Percentiles rank a stretch among this genome's conserved stretches.
Conservation (phyloP, 257 asterid genomes). For the Voacanga thouarsii region DNA sequence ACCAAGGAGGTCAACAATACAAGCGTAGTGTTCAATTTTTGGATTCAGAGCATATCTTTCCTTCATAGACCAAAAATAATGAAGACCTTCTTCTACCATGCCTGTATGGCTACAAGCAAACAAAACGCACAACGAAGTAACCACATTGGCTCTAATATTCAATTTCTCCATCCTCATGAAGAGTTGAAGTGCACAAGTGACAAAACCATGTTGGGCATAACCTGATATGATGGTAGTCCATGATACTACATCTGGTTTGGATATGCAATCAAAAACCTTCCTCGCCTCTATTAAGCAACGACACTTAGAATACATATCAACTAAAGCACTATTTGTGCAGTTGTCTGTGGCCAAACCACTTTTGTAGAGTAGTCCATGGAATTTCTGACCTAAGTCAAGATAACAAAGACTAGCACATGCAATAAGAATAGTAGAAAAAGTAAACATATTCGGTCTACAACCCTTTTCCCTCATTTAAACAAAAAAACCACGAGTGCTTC, state of each 20-base stretch:
- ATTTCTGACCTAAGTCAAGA: constrained; percentile 42
- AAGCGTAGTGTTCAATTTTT: constrained; percentile 48
- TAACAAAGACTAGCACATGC: too few species aligned
- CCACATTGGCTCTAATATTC: too few species aligned
- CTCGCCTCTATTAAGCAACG: constrained; percentile 43
- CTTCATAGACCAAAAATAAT: constrained; percentile 40
- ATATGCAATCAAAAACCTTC: too few species aligned
- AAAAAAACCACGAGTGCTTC: constrained; percentile 36
- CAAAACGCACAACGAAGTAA: constrained; percentile 50
- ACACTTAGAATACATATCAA: constrained; percentile 59
- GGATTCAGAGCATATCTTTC: constrained; percentile 36
- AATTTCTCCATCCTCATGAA: too few species aligned
- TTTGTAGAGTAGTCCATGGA: constrained; percentile 41
- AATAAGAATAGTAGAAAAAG: too few species aligned
- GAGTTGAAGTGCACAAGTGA: too few species aligned
- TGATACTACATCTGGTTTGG: too few species aligned
- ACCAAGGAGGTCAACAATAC: constrained; percentile 50
- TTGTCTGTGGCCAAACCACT: constrained; percentile 31
- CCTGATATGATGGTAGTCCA: too few species aligned
- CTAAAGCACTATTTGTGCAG: constrained; percentile 40
- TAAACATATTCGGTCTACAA: constrained; percentile 34
- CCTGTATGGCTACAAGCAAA: constrained; percentile 64
- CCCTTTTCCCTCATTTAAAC: constrained; percentile 49
- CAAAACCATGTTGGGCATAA: too few species aligned
- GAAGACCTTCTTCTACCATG: constrained; percentile 49